Evolutionary conservation across 257 asterid species (phyloP), one percentile per base, ranked within the genome.

Genomic region (Solanum etuberosum): DNA sequence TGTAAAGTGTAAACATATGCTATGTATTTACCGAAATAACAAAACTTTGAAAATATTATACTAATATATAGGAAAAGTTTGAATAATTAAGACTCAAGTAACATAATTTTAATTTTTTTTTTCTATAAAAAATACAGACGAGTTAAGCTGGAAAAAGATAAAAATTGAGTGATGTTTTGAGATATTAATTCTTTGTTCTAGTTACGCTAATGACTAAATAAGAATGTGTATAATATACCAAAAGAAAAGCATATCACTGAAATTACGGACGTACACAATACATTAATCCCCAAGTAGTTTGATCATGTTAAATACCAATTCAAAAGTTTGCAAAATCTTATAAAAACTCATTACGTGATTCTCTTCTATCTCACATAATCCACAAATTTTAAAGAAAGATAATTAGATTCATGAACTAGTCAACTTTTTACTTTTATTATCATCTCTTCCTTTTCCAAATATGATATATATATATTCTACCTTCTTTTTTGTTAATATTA

Each of bases 271-370:
- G 0, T 54, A 18, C 4, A 54, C 63, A 54, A 18, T 54, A 18
- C n/a, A 6, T 18, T 1, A 18, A 0, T 54, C 9, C 0, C 2
- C 10, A 1, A 51, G 20, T 1, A 5, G 20, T 48, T 48, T 0
- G 59, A 5, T 6, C 63, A 54, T 18, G 61, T 15, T 54, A n/a
- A 54, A 54, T 54, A 18, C 23, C 63, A 54, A 54, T 54, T 18
- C 63, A 6, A 54, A 54, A 54, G 9, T 16, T 6, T 54, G 18
- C 63, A 54, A 54, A 54, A 54, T 54, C 63, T 51, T 16, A 6
- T 6, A 16, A 51, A 51, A 51, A 16, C 23, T 18, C 23, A 51
- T 51, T 51, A 51, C 63, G n/a, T 54, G 63, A 54, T 54, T 54
- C 63, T 54, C 63, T 54, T 54, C 23, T 54, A 54, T 54, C n/a